Evolutionary conservation across 495 filamentous ascomycete genomes (phyloP).

Genomic region (Zalerion maritima): DNA sequence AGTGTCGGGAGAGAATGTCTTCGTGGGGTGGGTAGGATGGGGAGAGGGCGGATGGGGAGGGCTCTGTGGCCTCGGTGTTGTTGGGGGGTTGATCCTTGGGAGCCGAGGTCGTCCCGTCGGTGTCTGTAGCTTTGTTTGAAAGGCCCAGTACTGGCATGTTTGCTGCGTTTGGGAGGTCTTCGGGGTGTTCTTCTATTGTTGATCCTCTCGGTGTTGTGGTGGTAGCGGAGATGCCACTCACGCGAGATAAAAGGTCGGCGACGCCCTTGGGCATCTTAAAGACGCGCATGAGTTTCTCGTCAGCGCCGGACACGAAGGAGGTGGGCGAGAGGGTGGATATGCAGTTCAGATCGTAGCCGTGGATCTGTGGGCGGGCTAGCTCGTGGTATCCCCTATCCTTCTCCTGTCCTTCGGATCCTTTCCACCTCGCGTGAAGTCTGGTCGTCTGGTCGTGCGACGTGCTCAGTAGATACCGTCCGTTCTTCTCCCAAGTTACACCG

Average conservation of each 20-base stretch:
- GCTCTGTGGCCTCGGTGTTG: slow-evolving; percentile 23
- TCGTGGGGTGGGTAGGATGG: slow-evolving; percentile 67
- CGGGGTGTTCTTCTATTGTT: slow-evolving; percentile 16
- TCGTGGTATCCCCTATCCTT: slow-evolving; percentile 89
- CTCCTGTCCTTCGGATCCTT: slow-evolving; percentile 17
- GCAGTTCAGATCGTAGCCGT: slow-evolving; percentile 97
- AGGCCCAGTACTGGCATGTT: slow-evolving; percentile 89
- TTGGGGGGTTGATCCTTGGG: slow-evolving; percentile 2
- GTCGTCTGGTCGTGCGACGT: slow-evolving; percentile 91
- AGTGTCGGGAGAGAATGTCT: slow-evolving; percentile 76
- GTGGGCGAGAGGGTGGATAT: slow-evolving; percentile 54
- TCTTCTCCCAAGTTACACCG: slow-evolving; percentile 68
- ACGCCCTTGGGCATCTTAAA: slow-evolving; percentile 83
- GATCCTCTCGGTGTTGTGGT: slow-evolving; percentile 10
- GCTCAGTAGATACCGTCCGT: slow-evolving; percentile 73
- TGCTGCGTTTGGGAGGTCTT: slow-evolving; percentile 64
- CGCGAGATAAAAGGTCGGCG: slow-evolving; percentile 51
- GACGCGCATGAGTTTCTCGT: slow-evolving; percentile 91
- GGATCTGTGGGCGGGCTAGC: slow-evolving; percentile 88
- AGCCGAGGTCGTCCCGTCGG: slow-evolving; percentile 34
- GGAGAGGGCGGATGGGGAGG: slow-evolving; percentile 24
- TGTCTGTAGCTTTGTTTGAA: slow-evolving; percentile 82
- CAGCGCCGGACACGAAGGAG: slow-evolving; percentile 86
- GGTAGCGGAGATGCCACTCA: slow-evolving; percentile 41
- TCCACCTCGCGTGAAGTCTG: slow-evolving; percentile 81